phyloP scores from a whole-genome alignment of 352 stramenopile species.

The Pythium plurisporium region DNA sequence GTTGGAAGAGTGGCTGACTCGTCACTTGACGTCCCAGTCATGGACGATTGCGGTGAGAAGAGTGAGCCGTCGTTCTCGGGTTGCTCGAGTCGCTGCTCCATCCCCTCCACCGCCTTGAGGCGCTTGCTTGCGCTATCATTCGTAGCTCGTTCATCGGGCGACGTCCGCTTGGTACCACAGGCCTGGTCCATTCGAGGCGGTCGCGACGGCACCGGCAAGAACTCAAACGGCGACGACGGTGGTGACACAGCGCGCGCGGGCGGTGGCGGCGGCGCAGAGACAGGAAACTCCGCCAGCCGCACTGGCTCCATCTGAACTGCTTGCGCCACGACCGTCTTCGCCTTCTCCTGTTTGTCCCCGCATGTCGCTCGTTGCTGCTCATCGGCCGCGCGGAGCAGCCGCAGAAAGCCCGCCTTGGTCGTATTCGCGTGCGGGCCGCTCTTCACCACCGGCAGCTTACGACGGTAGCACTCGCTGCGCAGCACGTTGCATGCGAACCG shows the following conservation, averaged over 20 bases:
- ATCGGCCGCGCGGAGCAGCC: conserved; percentile 15
- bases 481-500: conserved; percentile 20
- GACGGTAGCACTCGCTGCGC: conserved; percentile 20
- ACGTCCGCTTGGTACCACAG: too few species aligned
- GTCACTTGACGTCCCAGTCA: background rate
- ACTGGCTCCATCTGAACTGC: background rate
- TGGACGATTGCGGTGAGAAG: background rate
- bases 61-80: background rate
- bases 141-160: too few species aligned
- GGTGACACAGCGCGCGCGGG: background rate
- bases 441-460: conserved; percentile 25
- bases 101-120: too few species aligned
- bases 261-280: background rate
- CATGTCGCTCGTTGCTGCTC: background rate
- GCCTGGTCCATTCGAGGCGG: background rate
- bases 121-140: background rate
- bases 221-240: background rate
- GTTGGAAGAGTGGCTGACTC: background rate
- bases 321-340: background rate
- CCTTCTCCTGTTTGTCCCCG: background rate
- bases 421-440: conserved; percentile 18
- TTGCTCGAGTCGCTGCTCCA: background rate
- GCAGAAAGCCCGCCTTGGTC: conserved; percentile 22
- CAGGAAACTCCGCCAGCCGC: background rate
- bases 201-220: background rate